A percentile compares a stretch with the other conserved stretches of the same genome.
phyloP scores from a whole-genome alignment of 2,329 filamentous ascomycete genomes.

The Colletotrichum liriopes region DNA sequence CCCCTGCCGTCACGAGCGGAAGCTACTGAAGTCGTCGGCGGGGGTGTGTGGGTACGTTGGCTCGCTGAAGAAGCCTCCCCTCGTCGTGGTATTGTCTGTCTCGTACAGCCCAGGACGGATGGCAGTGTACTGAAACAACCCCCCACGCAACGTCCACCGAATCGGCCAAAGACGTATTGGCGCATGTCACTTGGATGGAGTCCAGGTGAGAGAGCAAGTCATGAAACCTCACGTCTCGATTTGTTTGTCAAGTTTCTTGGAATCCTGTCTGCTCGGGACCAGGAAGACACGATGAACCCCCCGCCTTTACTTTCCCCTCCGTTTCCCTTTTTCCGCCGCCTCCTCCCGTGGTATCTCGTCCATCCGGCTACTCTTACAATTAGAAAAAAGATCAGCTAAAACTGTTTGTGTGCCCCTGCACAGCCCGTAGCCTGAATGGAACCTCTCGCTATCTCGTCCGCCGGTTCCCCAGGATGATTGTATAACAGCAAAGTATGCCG shows the following conservation, averaged over 20 bases:
- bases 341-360: slow-evolving; percentile 9
- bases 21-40: not conserved
- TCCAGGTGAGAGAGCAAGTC: not conserved
- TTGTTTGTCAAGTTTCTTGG: slow-evolving; percentile 1
- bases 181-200: not conserved
- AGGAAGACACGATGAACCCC: not conserved
- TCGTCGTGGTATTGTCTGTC: not conserved
- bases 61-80: not conserved
- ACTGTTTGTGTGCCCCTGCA: slow-evolving; percentile 20
- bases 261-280: not conserved
- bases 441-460: not conserved
- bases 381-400: slow-evolving; percentile 25
- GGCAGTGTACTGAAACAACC: not conserved
- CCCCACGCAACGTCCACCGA: not conserved
- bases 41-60: not conserved
- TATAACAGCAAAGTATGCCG: not conserved
- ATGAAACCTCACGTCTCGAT: not conserved
- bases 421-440: not conserved
- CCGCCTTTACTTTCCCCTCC: not conserved
- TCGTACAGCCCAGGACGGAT: not conserved
- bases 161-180: not conserved
- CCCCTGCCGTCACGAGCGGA: not conserved
- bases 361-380: slow-evolving; percentile 37
- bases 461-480: slow-evolving; percentile 9
- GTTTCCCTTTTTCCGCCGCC: not conserved